Percentiles rank a stretch among this genome's conserved stretches.
Evolutionary conservation across 2,329 filamentous ascomycete species (phyloP).

Genomic region (Aspergillus pseudoterreus): DNA sequence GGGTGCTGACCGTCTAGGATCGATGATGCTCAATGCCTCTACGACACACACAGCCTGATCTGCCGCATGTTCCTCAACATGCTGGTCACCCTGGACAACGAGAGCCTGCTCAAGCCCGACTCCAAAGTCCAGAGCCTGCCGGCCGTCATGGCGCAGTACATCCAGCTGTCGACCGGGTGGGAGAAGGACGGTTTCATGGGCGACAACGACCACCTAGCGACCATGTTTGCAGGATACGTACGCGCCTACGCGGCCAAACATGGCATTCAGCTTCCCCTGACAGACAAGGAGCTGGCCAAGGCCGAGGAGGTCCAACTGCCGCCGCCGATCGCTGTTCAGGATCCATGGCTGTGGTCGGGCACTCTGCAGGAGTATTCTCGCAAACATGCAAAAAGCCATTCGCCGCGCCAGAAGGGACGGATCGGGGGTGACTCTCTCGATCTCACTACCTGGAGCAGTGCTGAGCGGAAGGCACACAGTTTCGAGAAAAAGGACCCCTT

Average conservation of each 20-base stretch:
- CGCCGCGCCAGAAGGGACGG: slow-evolving; percentile 1
- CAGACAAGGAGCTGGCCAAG: slow-evolving; percentile 19
- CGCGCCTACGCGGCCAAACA: slow-evolving; percentile 11
- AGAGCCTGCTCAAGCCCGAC: slow-evolving; percentile 28
- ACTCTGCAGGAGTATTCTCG: slow-evolving; percentile 1
- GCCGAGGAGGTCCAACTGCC: slow-evolving; percentile 15
- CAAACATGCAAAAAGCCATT: neutral
- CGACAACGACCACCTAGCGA: neutral
- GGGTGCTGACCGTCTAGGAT: slow-evolving; percentile 5
- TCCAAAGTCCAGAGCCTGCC: slow-evolving; percentile 38
- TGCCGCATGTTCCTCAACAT: slow-evolving; percentile 35
- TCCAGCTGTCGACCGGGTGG: slow-evolving; percentile 10
- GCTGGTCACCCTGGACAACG: slow-evolving; percentile 35
- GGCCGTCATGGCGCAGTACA: slow-evolving; percentile 37
- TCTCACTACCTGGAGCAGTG: slow-evolving; percentile 31
- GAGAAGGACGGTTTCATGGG: neutral
- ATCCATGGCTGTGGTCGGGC: slow-evolving; percentile 4
- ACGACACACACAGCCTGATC: neutral
- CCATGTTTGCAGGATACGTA: slow-evolving; percentile 1
- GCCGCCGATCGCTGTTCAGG: neutral
- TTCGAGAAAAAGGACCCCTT: slow-evolving; percentile 39
- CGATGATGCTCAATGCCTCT: slow-evolving; percentile 7
- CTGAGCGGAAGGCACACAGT: slow-evolving; percentile 28
- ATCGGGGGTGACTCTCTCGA: slow-evolving; percentile 42
- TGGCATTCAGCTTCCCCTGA: slow-evolving; percentile 9